A percentile compares a stretch with the other conserved stretches of the same genome.
Evolutionary conservation across 768 basidiomycete genomes (phyloP).

Genomic region (Leucogyrophana mollusca): DNA sequence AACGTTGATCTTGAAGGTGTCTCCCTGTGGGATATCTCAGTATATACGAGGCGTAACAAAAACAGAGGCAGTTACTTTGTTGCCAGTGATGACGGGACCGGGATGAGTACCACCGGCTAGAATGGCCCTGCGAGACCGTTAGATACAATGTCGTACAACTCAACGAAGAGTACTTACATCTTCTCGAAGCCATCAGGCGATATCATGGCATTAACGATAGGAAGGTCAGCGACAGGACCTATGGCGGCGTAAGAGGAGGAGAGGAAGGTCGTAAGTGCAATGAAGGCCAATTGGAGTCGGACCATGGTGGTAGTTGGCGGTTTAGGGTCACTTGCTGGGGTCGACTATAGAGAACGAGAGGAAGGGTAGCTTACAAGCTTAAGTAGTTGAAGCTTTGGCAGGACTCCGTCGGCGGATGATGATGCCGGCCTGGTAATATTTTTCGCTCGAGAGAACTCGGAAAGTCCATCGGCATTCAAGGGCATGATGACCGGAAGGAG

Average conservation of each 20-base stretch:
- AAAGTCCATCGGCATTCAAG: no score
- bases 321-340: neutral
- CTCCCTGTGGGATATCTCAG: constrained; percentile 4
- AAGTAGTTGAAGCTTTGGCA: neutral
- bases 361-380: no score
- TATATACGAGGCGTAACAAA: neutral
- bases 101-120: constrained; percentile 38
- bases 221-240: constrained; percentile 23
- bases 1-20: constrained; percentile 16
- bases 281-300: constrained; percentile 4
- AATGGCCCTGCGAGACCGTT: constrained; percentile 22
- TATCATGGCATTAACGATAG: constrained; percentile 38
- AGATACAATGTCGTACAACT: constrained; percentile 1
- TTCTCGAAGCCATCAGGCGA: constrained; percentile 42
- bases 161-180: constrained; percentile 16
- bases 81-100: constrained; percentile 37
- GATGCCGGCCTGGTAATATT: neutral
- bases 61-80: constrained; percentile 24
- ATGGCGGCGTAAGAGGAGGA: constrained; percentile 7
- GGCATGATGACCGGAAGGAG: no score
- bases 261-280: constrained; percentile 2
- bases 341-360: neutral
- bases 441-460: no score
- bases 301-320: constrained; percentile 4
- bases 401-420: neutral